Conservation (phyloP, 139 green algal species). For the Deuterostichococcus epilithicus region DNA sequence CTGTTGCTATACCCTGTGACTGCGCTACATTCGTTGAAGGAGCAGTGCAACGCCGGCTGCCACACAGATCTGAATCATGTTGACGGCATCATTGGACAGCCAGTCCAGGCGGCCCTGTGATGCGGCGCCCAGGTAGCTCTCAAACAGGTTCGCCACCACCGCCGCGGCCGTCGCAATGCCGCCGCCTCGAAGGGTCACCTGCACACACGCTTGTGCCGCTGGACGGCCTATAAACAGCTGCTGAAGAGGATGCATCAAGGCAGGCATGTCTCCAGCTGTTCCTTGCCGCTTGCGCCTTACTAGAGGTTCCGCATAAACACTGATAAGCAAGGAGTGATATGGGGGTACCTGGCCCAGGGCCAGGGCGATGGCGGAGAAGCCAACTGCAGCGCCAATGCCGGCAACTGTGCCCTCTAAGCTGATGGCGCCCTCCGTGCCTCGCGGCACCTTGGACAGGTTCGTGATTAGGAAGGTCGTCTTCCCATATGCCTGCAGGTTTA, state of each 20-base stretch:
- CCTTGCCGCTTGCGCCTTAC: background rate
- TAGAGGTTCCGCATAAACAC: background rate
- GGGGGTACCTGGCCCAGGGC: slow-evolving; percentile 44
- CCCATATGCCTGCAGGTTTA: slow-evolving; percentile 71
- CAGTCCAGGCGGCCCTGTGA: slow-evolving; percentile 71
- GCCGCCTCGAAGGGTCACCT: slow-evolving; percentile 43
- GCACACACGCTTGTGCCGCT: slow-evolving; percentile 6
- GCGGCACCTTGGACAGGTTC: slow-evolving; percentile 73
- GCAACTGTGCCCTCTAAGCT: slow-evolving; percentile 89
- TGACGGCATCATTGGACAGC: slow-evolving; percentile 96
- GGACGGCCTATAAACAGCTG: background rate
- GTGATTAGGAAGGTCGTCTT: slow-evolving; percentile 87
- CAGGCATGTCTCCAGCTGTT: background rate
- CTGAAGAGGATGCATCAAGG: background rate
- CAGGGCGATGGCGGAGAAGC: slow-evolving; percentile 50
- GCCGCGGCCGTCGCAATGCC: slow-evolving; percentile 46
- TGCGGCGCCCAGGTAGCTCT: slow-evolving; percentile 86
- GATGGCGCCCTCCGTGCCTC: slow-evolving; percentile 94
- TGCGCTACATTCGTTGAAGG: background rate
- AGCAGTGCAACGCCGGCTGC: slow-evolving; percentile 59
- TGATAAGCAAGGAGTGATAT: background rate
- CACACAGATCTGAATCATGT: slow-evolving; percentile 90
- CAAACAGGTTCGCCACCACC: slow-evolving; percentile 79
- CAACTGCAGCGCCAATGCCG: slow-evolving; percentile 59
- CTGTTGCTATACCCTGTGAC: too few relatives aligned